Conservation (phyloP, 805 yeast genomes). For the Teunomyces tritomae region DNA sequence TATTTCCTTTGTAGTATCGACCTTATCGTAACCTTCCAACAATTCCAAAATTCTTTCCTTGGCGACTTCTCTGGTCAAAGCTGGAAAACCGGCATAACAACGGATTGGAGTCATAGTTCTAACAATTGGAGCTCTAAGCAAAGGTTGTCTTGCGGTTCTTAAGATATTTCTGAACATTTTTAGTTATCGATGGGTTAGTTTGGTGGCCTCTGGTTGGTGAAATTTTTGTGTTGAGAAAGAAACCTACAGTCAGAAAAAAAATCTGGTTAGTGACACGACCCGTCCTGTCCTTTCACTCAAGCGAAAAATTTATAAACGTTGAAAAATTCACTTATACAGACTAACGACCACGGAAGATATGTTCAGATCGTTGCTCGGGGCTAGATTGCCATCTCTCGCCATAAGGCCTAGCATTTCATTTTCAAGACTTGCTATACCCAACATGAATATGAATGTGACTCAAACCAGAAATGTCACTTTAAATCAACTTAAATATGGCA, state of each 20-base stretch:
- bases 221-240: constrained; percentile 2
- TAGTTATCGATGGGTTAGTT: neutral
- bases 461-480: constrained; percentile 65
- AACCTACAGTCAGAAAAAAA: neutral
- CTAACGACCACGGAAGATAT: constrained; percentile 6
- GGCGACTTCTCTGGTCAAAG: constrained; percentile 60
- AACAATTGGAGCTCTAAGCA: constrained; percentile 15
- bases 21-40: constrained; percentile 63
- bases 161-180: constrained; percentile 33
- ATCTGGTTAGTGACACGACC: constrained; percentile 1
- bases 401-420: neutral
- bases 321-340: neutral
- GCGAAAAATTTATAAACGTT: neutral
- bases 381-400: constrained; percentile 1
- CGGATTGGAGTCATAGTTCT: constrained; percentile 18
- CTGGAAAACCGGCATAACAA: constrained; percentile 57
- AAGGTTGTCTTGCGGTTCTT: constrained; percentile 25
- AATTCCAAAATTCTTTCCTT: constrained; percentile 61
- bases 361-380: constrained; percentile 18
- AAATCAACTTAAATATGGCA: constrained; percentile 74
- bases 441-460: constrained; percentile 1
- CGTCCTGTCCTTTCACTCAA: neutral
- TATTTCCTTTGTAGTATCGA: constrained; percentile 37
- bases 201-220: constrained; percentile 3
- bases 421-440: neutral